Conservation (phyloP, 2,329 filamentous ascomycete genomes). For the Acarospora socialis region DNA sequence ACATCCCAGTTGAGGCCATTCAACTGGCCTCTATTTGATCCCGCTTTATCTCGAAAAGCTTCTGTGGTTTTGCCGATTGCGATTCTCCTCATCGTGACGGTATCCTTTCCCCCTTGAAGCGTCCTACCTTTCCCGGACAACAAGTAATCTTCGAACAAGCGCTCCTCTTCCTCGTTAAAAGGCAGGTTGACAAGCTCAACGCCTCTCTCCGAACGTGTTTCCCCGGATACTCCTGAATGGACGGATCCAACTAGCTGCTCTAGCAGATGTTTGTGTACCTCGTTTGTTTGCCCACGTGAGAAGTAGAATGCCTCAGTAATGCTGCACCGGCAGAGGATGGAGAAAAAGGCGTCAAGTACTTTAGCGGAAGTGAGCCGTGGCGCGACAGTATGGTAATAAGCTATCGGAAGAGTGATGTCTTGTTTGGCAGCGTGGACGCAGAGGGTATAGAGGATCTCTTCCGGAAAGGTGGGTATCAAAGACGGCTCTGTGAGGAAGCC, state of each 20-base stretch:
- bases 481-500: slow-evolving; percentile 68
- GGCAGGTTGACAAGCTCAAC: slow-evolving; percentile 60
- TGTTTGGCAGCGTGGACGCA: slow-evolving; percentile 44
- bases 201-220: slow-evolving; percentile 38
- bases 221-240: slow-evolving; percentile 29
- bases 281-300: slow-evolving; percentile 48
- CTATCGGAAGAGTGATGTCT: slow-evolving; percentile 53
- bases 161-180: slow-evolving; percentile 55
- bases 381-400: slow-evolving; percentile 64
- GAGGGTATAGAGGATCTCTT: slow-evolving; percentile 62
- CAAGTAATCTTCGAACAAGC: slow-evolving; percentile 59
- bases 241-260: slow-evolving; percentile 49
- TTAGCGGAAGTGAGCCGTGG: slow-evolving; percentile 53
- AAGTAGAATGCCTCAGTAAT: slow-evolving; percentile 63
- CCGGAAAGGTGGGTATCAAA: slow-evolving; percentile 64
- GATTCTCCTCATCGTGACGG: slow-evolving; percentile 58
- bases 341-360: slow-evolving; percentile 53
- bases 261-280: slow-evolving; percentile 50
- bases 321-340: slow-evolving; percentile 51
- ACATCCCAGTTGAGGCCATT: too few relatives aligned
- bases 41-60: too few relatives aligned
- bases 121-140: slow-evolving; percentile 49
- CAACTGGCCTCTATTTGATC: too few relatives aligned
- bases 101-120: slow-evolving; percentile 54
- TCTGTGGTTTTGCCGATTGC: slow-evolving; percentile 47